Conservation (phyloP, 345 rosid genomes). For the Populus nigra region DNA sequence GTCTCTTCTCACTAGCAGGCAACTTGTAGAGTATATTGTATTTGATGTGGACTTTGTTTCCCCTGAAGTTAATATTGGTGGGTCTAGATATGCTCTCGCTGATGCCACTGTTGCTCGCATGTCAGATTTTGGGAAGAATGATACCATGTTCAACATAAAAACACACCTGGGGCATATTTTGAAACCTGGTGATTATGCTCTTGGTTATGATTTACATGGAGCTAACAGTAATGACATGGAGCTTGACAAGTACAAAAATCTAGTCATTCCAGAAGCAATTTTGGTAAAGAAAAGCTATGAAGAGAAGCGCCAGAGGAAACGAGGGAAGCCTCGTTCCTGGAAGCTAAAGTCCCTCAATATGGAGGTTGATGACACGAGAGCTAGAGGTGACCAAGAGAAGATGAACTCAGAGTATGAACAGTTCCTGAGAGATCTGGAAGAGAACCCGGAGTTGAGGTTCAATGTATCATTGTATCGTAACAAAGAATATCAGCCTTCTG, state of each 20-base stretch:
- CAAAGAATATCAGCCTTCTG: slow-evolving; percentile 55
- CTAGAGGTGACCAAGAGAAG: slow-evolving; percentile 20
- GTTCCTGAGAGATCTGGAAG: slow-evolving; percentile 58
- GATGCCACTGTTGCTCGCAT: too few relatives aligned
- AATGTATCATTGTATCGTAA: slow-evolving; percentile 48
- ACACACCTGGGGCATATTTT: slow-evolving; percentile 18
- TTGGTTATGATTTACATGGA: slow-evolving; percentile 15
- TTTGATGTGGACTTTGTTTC: slow-evolving; percentile 38
- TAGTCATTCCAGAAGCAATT: slow-evolving; percentile 16
- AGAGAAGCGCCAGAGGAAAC: slow-evolving; percentile 15
- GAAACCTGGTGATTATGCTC: slow-evolving; percentile 30
- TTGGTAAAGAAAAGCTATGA: slow-evolving; percentile 23
- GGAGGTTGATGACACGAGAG: slow-evolving; percentile 21
- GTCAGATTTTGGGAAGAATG: too few relatives aligned
- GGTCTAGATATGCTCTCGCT: too few relatives aligned
- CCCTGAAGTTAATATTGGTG: too few relatives aligned
- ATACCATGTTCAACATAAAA: too few relatives aligned
- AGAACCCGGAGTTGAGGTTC: slow-evolving; percentile 53
- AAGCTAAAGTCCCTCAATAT: slow-evolving; percentile 24
- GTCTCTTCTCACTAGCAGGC: slow-evolving; percentile 48
- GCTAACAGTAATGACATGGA: background rate
- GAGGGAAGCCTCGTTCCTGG: slow-evolving; percentile 21
- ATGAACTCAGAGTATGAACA: slow-evolving; percentile 35
- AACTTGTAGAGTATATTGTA: slow-evolving; percentile 58
- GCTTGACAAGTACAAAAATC: slow-evolving; percentile 15